Conservation (phyloP, 192 early-diverging fungal genomes). For the Linnemannia hyalina region DNA sequence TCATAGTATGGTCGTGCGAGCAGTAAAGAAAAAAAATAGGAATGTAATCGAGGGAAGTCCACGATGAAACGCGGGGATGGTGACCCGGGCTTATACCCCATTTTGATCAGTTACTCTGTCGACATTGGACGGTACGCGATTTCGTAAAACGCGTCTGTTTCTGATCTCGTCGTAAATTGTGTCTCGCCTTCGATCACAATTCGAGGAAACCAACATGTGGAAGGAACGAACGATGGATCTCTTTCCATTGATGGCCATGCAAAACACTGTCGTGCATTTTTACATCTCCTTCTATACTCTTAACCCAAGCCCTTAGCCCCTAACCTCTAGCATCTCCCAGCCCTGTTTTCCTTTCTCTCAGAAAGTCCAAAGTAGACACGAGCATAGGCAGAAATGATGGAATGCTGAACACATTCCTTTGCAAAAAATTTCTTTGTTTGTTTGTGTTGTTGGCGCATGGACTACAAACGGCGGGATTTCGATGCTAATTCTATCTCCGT, state of each 20-base stretch:
- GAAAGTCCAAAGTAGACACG: not conserved
- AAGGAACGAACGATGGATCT: not conserved
- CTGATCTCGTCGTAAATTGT: not conserved
- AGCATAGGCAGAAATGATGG: not conserved
- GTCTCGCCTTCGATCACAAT: not conserved
- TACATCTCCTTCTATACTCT: not conserved
- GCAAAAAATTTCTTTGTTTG: not conserved
- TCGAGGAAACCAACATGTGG: not conserved
- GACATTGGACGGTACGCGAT: not conserved
- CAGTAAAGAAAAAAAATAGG: not conserved
- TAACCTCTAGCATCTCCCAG: too few relatives aligned
- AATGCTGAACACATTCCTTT: not conserved
- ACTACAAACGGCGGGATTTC: not conserved
- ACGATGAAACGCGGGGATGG: too few relatives aligned
- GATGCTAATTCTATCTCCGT: not conserved
- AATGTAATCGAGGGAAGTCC: too few relatives aligned
- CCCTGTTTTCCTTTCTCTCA: not conserved
- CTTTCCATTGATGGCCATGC: too few relatives aligned
- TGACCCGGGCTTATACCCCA: too few relatives aligned
- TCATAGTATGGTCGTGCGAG: not conserved
- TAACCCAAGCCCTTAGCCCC: not conserved
- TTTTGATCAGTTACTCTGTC: not conserved
- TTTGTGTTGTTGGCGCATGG: not conserved
- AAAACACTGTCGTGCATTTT: not conserved
- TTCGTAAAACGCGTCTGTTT: not conserved